phyloP scores from a whole-genome alignment of 2,329 filamentous ascomycete genomes.

The Fusarium liriodendri region DNA sequence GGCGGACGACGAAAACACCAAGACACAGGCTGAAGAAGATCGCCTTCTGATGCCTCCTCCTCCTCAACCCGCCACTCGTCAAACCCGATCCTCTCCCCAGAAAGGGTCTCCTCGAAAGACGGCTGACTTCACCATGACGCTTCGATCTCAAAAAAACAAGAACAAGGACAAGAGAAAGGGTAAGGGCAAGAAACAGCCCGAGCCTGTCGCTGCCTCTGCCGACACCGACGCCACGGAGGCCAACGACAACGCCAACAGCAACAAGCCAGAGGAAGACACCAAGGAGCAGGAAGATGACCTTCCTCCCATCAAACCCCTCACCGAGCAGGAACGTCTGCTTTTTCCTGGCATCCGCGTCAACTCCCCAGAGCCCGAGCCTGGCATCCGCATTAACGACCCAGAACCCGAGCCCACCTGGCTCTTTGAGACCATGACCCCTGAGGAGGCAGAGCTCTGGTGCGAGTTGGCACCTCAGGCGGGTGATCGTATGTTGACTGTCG shows the following conservation, averaged over 20 bases:
- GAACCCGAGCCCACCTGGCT: neutral
- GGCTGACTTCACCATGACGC: neutral
- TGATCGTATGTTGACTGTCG: neutral
- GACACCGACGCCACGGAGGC: neutral
- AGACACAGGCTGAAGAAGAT: neutral
- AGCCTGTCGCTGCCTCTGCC: neutral
- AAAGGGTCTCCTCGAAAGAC: neutral
- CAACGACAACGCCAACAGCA: neutral
- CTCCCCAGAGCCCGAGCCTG: neutral
- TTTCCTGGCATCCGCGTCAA: neutral
- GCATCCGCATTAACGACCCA: too few relatives aligned
- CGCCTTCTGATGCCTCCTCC: neutral
- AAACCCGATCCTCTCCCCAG: neutral
- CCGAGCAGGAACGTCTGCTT: neutral
- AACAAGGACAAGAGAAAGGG: neutral
- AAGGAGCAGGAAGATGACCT: neutral
- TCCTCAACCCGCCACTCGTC: neutral
- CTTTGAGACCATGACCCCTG: neutral
- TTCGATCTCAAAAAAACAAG: neutral
- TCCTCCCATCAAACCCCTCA: neutral
- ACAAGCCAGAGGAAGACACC: neutral
- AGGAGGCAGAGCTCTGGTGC: neutral
- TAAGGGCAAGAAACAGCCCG: neutral
- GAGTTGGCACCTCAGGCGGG: neutral
- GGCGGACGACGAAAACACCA: neutral